Conservation (phyloP, 257 asterid species). For the Ehretia macrophylla region DNA sequence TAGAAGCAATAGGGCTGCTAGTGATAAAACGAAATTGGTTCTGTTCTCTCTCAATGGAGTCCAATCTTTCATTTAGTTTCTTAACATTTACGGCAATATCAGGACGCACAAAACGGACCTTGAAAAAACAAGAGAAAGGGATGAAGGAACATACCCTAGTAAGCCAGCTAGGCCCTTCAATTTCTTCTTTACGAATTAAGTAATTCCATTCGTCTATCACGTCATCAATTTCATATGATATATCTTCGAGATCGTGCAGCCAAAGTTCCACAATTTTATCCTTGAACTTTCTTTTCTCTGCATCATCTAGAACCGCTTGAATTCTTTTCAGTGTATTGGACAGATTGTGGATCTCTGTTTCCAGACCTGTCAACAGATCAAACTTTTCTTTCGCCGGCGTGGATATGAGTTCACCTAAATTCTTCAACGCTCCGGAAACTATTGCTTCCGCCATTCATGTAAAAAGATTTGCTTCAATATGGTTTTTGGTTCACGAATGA, state of each 20-base stretch:
- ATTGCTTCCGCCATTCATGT: background rate
- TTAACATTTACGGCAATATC: slow-evolving; percentile 15
- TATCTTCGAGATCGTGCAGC: slow-evolving; percentile 10
- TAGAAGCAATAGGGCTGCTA: background rate
- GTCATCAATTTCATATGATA: slow-evolving; percentile 15
- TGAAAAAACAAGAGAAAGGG: background rate
- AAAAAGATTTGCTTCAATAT: no score
- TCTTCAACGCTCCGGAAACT: slow-evolving; percentile 4
- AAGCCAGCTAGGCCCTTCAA: slow-evolving; percentile 7
- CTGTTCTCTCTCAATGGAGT: slow-evolving; percentile 11
- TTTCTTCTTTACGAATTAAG: background rate
- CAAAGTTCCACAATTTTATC: slow-evolving; percentile 10
- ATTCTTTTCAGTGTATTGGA: background rate
- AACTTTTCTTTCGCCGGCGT: slow-evolving; percentile 3
- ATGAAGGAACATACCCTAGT: slow-evolving; percentile 8
- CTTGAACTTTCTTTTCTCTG: background rate
- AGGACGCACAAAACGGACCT: background rate
- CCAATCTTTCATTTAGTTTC: slow-evolving; percentile 12
- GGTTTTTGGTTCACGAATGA: no score
- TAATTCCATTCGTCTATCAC: slow-evolving; percentile 18
- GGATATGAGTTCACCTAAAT: slow-evolving; percentile 7
- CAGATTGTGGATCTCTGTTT: background rate
- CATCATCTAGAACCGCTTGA: background rate
- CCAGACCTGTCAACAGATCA: background rate
- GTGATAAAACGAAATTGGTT: slow-evolving; percentile 5